Evolutionary conservation across 768 basidiomycete genomes (phyloP), one percentile per base, ranked within the genome.

Genomic region (Cystobasidium ongulense): DNA sequence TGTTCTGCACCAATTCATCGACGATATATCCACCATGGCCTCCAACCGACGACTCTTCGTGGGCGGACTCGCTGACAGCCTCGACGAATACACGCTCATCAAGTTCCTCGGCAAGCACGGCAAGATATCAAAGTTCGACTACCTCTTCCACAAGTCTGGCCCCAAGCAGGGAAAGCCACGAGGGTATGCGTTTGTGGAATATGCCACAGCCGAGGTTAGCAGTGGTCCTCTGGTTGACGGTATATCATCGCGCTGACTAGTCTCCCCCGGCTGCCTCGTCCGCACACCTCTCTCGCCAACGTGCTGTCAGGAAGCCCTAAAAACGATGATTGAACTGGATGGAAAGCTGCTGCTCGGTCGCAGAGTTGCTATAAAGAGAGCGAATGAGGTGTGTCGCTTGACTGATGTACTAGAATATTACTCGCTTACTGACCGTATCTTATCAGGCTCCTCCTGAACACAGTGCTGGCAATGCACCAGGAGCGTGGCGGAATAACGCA

Each of bases 141-240:
- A 88, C 81, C 85, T 97, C 75, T 97, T 97, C 79, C 94, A 99
- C 84, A 97, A 95, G 82, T 84, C 89, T 0, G 96, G 95, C 0
- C 85, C 87, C 15, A 82, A 88, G 78, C 93, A 89, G 80, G 96
- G 96, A 21, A 96, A 91, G 80, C 94, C 96, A 0, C 85, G 94
- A 15, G 95, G 96, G 4, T 98, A 95, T 81, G 94, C 93, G 0
- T 99, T 98, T 77, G 82, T 99, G 38, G 91, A 97, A 82, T 97
- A 88, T 78, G 84, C 84, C 35, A 85, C 85, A 53, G 85, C 88
- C 82, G 86, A 88, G 82, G 95, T 98, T 82, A 84, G 90, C 88
- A 64, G 25, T 75, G 36, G 10, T 59, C 33, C 29, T 35, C 11
- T 59, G 33, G n/a, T 1, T 63, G 2, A 13, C 31, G 25, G 11